phyloP scores from a whole-genome alignment of 2,329 filamentous ascomycete genomes.

The Acrocalymma vagum region DNA sequence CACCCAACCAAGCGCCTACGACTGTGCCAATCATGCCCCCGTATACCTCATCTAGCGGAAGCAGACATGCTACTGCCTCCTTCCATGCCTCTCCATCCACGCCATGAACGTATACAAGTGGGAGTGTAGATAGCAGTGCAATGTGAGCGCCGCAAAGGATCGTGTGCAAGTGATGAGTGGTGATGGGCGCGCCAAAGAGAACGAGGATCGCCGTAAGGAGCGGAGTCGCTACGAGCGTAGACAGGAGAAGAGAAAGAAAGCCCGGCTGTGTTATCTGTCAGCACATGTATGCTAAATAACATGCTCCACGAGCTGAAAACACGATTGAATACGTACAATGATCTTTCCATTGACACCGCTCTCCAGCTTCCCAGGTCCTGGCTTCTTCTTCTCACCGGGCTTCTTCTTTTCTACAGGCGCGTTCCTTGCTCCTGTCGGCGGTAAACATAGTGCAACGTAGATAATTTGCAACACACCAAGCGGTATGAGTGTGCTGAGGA shows the following conservation, averaged over 20 bases:
- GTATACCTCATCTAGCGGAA: constrained; percentile 84
- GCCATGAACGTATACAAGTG: constrained; percentile 86
- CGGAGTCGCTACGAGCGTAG: constrained; percentile 64
- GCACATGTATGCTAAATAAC: background rate
- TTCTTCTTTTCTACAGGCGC: constrained; percentile 56
- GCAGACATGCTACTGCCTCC: constrained; percentile 71
- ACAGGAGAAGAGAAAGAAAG: constrained; percentile 72
- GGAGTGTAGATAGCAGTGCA: constrained; percentile 78
- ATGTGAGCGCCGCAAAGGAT: constrained; percentile 83
- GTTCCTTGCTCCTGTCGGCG: constrained; percentile 56
- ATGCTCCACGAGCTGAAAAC: background rate
- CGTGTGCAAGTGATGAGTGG: constrained; percentile 81
- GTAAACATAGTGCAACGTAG: constrained; percentile 68
- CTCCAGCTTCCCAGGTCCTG: constrained; percentile 31
- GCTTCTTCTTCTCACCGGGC: constrained; percentile 50
- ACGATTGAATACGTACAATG: constrained; percentile 47
- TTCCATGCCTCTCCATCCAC: constrained; percentile 76
- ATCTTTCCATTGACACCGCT: constrained; percentile 40
- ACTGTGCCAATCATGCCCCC: constrained; percentile 81
- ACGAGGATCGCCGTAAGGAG: constrained; percentile 71
- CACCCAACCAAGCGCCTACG: constrained; percentile 89
- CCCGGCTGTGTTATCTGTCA: constrained; percentile 62
- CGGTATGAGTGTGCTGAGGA: constrained; percentile 68
- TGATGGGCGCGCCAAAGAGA: constrained; percentile 90
- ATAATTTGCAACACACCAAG: constrained; percentile 70